Base-by-base conservation (phyloP, 192 early-diverging fungal genomes). In the Jimgerdemannia flammicorona region DNA sequence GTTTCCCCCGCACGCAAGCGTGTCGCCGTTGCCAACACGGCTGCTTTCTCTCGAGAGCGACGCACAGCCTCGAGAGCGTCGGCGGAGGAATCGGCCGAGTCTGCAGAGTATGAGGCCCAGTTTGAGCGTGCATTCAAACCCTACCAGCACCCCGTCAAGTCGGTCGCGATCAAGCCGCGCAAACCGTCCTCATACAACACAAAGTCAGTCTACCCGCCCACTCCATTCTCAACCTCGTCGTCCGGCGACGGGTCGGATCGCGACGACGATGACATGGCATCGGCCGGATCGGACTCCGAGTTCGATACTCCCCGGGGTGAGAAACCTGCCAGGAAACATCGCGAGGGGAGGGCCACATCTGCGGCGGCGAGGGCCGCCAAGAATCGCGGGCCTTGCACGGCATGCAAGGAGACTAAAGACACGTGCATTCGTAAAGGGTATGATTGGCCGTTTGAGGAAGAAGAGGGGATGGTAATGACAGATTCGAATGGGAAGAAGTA, bases 381-480 rank as follows among this genome's bases (percentile, higher is more conserved):
- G 67, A 40, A 40, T 8, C 78, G 79, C 3, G 81, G 81, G 7
- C 81, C 81, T 1, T 82, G 81, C 44, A 71, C 75, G 54, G 81
- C 81, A 6, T 82, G 81, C 42, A 71, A 79, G 67, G 75, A 78
- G n/a, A 59, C 29, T 40, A 76, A 77, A 8, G 81, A 82, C 67
- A 77, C 72, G 1, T 82, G 81, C 64, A 82, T 82, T 75, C 81
- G 78, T 9, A 82, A 82, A 40, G 81, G 77, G n/a, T 82, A 79
- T 65, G 64, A 78, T 65, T 82, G 81, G 81, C 81, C 81, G 3
- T 78, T 82, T 18, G 19, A 68, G 4, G 64, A 74, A 40, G 63
- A 17, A 18, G 59, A 73, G 1, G 66, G 75, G 18, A 75, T 9
- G 9, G 40, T 77, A 59, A 75, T 9, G 9, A 18, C 74, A 66